Evolutionary conservation across 2,329 filamentous ascomycete species (phyloP).

Genomic region (Colletotrichum salicis): DNA sequence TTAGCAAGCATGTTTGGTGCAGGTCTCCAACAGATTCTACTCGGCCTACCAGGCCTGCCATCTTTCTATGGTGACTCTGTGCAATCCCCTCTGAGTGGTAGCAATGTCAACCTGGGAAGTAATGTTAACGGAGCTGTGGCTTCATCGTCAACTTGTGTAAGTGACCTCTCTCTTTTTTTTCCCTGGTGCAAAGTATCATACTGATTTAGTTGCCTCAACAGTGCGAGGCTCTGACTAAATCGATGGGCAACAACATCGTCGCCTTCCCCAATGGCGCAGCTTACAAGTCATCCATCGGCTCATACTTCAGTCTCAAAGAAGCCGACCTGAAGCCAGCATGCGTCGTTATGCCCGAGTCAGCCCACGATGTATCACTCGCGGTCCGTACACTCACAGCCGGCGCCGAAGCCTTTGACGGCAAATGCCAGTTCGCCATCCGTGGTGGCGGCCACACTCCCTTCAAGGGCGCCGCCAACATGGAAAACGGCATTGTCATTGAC

Average conservation of each 20-base stretch:
- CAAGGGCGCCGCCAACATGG: constrained; percentile 32
- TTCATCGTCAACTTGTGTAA: constrained; percentile 5
- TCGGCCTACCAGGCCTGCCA: not conserved
- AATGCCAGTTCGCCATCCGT: constrained; percentile 28
- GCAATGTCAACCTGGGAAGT: not conserved
- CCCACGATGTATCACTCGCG: constrained; percentile 28
- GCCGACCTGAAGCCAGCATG: constrained; percentile 19
- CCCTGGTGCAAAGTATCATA: too few relatives aligned
- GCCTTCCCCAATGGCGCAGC: not conserved
- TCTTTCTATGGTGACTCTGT: not conserved
- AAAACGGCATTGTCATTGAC: constrained; percentile 24
- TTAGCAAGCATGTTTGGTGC: constrained; percentile 5
- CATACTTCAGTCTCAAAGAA: constrained; percentile 17
- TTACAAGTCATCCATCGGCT: constrained; percentile 7
- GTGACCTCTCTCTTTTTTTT: not conserved
- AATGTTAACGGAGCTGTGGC: not conserved
- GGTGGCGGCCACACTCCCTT: constrained; percentile 25
- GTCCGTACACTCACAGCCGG: not conserved
- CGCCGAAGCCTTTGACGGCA: not conserved
- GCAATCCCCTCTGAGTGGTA: not conserved
- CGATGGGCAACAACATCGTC: not conserved
- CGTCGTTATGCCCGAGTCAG: constrained; percentile 20
- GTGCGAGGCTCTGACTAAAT: constrained; percentile 8
- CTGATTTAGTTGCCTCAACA: not conserved
- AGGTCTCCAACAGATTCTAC: constrained; percentile 6